Conservation (phyloP, 306 rosid species). For the Trichosanthes truncata region DNA sequence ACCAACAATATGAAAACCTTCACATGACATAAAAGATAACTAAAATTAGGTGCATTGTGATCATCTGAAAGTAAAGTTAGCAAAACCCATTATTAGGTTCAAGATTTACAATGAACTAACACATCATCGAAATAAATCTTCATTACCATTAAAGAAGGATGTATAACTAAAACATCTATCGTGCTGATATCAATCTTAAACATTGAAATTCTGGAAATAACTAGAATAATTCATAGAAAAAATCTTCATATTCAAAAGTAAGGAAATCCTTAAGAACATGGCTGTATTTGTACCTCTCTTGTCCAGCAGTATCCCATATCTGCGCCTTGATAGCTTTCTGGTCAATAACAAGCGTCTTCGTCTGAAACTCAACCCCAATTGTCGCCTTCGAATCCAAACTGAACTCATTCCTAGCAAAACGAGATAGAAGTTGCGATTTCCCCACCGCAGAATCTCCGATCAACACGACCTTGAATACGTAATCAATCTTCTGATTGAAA, state of each 20-base stretch:
- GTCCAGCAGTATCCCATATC: slow-evolving; percentile 99
- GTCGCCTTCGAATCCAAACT: slow-evolving; percentile 76
- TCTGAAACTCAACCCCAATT: slow-evolving; percentile 86
- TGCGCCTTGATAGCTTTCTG: slow-evolving; percentile 81
- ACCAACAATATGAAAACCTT: not conserved
- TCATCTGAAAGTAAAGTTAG: not conserved
- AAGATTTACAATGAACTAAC: not conserved
- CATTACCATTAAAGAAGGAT: not conserved
- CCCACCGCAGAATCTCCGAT: slow-evolving; percentile 94
- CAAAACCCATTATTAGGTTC: not conserved
- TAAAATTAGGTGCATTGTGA: not conserved
- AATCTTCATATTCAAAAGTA: not conserved
- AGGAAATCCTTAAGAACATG: not conserved
- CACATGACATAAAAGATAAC: not conserved
- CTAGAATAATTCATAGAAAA: not conserved
- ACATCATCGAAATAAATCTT: not conserved
- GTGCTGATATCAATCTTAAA: not conserved
- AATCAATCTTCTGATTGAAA: slow-evolving; percentile 70
- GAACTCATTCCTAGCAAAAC: slow-evolving; percentile 68
- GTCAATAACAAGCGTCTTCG: slow-evolving; percentile 72
- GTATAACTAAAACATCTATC: not conserved
- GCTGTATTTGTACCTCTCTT: slow-evolving; percentile 53
- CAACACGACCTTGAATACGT: slow-evolving; percentile 80
- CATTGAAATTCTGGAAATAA: not conserved
- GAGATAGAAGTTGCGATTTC: slow-evolving; percentile 76